Evolutionary conservation across 805 yeast genomes (phyloP).

Genomic region (Saccharomycopsis synnaedendra): DNA sequence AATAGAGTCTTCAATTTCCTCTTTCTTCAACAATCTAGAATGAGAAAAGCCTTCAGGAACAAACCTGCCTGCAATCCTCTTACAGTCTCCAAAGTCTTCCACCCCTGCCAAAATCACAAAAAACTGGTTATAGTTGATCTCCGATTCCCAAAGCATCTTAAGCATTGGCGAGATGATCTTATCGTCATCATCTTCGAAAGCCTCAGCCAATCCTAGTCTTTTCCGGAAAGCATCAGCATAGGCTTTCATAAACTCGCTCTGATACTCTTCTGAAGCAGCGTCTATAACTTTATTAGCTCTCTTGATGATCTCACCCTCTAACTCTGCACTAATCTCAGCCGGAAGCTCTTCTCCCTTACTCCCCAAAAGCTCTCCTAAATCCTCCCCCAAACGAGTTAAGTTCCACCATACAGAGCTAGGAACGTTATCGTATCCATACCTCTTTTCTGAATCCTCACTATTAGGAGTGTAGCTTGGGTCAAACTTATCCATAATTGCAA

Average conservation of each 20-base stretch:
- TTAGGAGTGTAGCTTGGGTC: constrained; percentile 80
- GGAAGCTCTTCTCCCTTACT: constrained; percentile 38
- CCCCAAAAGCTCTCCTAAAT: constrained; percentile 71
- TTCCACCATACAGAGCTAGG: constrained; percentile 94
- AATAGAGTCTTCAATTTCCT: constrained; percentile 31
- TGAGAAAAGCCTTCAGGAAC: constrained; percentile 19
- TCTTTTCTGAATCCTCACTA: constrained; percentile 61
- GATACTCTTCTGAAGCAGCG: constrained; percentile 53
- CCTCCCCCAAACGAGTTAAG: constrained; percentile 72
- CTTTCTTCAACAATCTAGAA: constrained; percentile 23
- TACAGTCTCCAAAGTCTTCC: constrained; percentile 25
- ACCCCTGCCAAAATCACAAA: constrained; percentile 52
- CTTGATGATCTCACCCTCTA: constrained; percentile 35
- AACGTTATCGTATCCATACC: constrained; percentile 76
- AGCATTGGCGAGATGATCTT: constrained; percentile 47
- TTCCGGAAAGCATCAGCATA: constrained; percentile 47
- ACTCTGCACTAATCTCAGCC: constrained; percentile 32
- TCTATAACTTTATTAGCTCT: constrained; percentile 60
- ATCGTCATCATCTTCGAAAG: constrained; percentile 29
- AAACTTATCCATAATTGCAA: constrained; percentile 78
- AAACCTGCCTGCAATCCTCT: constrained; percentile 18
- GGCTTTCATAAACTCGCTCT: constrained; percentile 44
- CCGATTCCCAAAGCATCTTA: constrained; percentile 45
- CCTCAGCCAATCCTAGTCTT: constrained; percentile 54
- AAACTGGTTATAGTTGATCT: constrained; percentile 71